phyloP scores from a whole-genome alignment of 371 early-diverging fungal genomes.

The Batkoa obscura region DNA sequence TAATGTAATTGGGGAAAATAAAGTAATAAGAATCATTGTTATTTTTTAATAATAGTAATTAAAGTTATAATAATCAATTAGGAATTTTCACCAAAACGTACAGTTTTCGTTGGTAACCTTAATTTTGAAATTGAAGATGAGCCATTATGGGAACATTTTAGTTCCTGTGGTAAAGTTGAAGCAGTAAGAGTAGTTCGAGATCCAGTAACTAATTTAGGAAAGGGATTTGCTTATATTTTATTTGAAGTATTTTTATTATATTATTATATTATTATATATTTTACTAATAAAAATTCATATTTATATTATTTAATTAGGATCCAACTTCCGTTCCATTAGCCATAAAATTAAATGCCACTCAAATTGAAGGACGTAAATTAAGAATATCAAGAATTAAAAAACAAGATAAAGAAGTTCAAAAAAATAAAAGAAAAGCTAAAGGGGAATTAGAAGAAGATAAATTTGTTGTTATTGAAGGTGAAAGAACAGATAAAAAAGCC shows the following conservation, averaged over 20 bases:
- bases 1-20: constrained; percentile 23
- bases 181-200: constrained; percentile 77
- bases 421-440: not conserved
- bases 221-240: constrained; percentile 81
- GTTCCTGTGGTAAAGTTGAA: constrained; percentile 61
- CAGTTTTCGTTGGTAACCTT: constrained; percentile 83
- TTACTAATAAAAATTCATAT: not conserved
- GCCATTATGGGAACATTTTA: constrained; percentile 64
- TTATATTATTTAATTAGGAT: constrained; percentile 14
- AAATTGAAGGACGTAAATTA: constrained; percentile 33
- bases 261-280: not conserved
- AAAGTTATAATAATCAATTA: constrained; percentile 7
- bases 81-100: constrained; percentile 54
- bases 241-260: constrained; percentile 21
- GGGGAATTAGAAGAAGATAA: constrained; percentile 4
- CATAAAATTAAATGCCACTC: constrained; percentile 51
- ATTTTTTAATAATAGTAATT: not conserved
- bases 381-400: constrained; percentile 44
- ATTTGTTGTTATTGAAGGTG: not conserved
- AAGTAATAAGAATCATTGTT: constrained; percentile 12
- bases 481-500: not conserved
- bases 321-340: constrained; percentile 54
- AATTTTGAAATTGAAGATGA: constrained; percentile 78
- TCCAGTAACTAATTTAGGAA: constrained; percentile 72
- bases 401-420: not conserved